Base-by-base conservation (phyloP, 768 basidiomycete species). In the Lyophyllum semitale region DNA sequence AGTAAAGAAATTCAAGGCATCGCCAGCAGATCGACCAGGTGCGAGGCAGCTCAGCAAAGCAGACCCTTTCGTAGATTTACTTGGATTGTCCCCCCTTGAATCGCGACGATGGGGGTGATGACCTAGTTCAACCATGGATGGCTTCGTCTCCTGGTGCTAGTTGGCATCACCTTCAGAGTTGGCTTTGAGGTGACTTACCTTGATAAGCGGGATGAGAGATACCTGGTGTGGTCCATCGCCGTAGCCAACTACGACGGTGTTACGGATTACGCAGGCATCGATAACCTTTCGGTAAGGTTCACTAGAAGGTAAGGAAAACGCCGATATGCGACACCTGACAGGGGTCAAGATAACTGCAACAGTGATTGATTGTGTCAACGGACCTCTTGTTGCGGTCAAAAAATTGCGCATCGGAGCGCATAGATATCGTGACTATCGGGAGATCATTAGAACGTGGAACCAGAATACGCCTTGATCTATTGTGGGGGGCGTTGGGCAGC, bases 361-460 rank as follows among this genome's bases (percentile, higher is more conserved):
- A 29, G 13, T 25, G 35, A 12, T 17, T 40, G 12, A 25, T 23
- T 20, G 11, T 32, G 22, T 17, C 30, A 38, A 45, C 48, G n/a
- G 44, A 68, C 72, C 69, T 68, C 56, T 66, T 60, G 29, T 55
- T 60, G 38, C 66, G 66, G 49, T 75, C 54, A 54, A 78, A 73
- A 58, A 78, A 78, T 47, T 81, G 75, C n/a, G 71, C 63, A 51
- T 80, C 76, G 30, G 70, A 72, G 38, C 74, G 66, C 80, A 80
- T 80, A 25, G 77, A 77, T 51, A 81, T 66, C 29, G 77, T 75
- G 42, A 71, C 67, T 44, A 78, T 57, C 11, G 77, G 76, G 41
- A 74, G 66, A 13, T 59, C 49, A n/a, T 4, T n/a, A 15, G 55
- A 48, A n/a, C 35, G 20, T 40, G 65, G 67, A 18, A 68, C 43